Base-by-base conservation (phyloP, 2,329 filamentous ascomycete species). In the Penicillium hordei region DNA sequence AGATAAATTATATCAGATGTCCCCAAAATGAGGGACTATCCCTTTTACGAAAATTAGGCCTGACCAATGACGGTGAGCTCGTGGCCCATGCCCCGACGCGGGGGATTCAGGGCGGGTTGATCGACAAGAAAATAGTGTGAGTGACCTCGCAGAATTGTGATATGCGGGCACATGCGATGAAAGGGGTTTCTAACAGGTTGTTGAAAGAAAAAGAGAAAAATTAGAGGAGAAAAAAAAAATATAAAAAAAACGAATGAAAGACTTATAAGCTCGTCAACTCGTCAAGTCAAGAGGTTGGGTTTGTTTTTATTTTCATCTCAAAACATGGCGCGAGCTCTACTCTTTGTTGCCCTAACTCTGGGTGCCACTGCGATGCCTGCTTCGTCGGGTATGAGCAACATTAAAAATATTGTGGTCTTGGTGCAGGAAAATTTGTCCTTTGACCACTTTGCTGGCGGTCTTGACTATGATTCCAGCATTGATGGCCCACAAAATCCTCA, bases 341-440 rank as follows among this genome's bases (percentile, higher is more conserved):
- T 57, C 4, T 40, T 62, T 7, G 46, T 48, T 45, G 58, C 58
- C 40, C 53, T 60, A 13, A 45, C 39, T 19, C 45, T 58, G 23
- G 49, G 55, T 46, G 15, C 60, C 51, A 5, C 52, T 40, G 55
- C 54, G 10, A 49, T 55, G 9, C 57, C 59, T 27, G 42, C 52
- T 38, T 55, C 45, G 17, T 54, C 54, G 15, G 60, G 60, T 36
- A 43, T 60, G 29, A 61, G 51, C 38, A 77, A 76, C 55, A 81
- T 81, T 67, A 80, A 80, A 67, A 78, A 78, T 61, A 78, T 80
- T 6, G 78, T 81, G 46, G 75, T 81, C 27, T 68, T 81, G 19
- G 77, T 80, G 10, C 70, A 77, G 64, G 76, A 78, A 55, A 78
- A 78, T 60, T 68, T 76, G 27, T 73, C 72, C 0, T 74, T 75